A percentile compares a stretch with the other conserved stretches of the same genome.
Conservation (phyloP, 1,284 basidiomycete species). For the Fomitopsis pinicola region DNA sequence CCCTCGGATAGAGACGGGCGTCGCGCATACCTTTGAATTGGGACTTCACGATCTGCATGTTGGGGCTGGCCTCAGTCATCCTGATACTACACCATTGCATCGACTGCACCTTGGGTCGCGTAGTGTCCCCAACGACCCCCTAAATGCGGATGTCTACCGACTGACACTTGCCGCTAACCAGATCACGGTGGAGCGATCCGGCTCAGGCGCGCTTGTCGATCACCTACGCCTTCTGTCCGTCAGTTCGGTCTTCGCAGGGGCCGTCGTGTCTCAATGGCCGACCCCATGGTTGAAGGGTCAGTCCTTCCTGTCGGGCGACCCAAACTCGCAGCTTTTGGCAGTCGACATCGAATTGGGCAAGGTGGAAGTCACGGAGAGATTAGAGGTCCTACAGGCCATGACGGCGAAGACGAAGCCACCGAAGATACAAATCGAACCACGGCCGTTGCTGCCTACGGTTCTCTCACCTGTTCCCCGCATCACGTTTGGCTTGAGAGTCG, state of each 20-base stretch:
- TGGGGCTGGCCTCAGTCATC: constrained; percentile 42
- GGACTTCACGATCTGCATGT: constrained; percentile 36
- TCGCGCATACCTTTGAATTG: constrained; percentile 34
- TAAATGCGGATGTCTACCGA: constrained; percentile 46
- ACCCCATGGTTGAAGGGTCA: constrained; percentile 44
- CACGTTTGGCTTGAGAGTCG: constrained; percentile 42
- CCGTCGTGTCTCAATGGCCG: constrained; percentile 58
- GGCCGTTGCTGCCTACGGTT: constrained; percentile 26
- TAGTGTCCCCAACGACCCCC: constrained; percentile 26
- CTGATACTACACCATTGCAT: constrained; percentile 41
- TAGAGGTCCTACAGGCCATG: constrained; percentile 45
- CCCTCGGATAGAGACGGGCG: constrained; percentile 6
- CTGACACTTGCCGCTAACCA: constrained; percentile 39
- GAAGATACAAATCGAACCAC: constrained; percentile 17
- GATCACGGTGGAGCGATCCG: constrained; percentile 27
- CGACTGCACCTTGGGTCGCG: constrained; percentile 47
- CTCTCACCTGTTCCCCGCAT: constrained; percentile 49
- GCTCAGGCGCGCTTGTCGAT: constrained; percentile 21
- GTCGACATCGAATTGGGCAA: constrained; percentile 42
- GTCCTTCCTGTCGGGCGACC: constrained; percentile 51
- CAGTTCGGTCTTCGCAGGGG: constrained; percentile 37
- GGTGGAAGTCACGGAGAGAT: constrained; percentile 46
- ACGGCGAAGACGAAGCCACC: constrained; percentile 25
- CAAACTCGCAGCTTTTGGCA: constrained; percentile 55
- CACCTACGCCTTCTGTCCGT: constrained; percentile 42